phyloP scores from a whole-genome alignment of 495 filamentous ascomycete genomes.

The Talaromyces borbonicus region DNA sequence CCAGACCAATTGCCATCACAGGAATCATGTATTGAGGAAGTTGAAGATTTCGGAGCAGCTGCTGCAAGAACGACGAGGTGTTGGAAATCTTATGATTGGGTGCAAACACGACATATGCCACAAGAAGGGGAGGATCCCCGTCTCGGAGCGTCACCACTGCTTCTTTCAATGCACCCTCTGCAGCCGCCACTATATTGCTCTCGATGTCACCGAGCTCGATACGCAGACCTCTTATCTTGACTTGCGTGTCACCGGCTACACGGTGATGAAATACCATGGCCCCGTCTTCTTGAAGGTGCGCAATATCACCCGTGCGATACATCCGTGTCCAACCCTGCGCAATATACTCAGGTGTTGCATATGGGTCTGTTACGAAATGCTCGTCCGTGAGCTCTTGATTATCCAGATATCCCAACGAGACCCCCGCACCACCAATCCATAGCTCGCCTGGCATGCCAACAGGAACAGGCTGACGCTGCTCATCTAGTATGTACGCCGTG shows the following conservation, averaged over 20 bases:
- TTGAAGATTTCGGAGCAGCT: conserved; percentile 14
- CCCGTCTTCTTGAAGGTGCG: conserved; percentile 17
- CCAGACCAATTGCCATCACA: conserved; percentile 15
- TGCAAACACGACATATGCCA: conserved; percentile 11
- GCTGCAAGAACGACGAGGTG: conserved; percentile 12
- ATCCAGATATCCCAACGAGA: conserved; percentile 32
- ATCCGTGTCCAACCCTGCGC: conserved; percentile 20
- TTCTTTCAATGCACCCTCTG: conserved; percentile 13
- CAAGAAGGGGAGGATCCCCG: conserved; percentile 11
- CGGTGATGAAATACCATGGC: conserved; percentile 18
- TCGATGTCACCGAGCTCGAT: conserved; percentile 40
- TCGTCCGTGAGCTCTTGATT: conserved; percentile 25
- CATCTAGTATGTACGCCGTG: conserved; percentile 38
- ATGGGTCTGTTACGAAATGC: conserved; percentile 25
- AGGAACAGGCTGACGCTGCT: conserved; percentile 26
- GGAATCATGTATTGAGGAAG: conserved; percentile 34
- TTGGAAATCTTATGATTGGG: conserved; percentile 5
- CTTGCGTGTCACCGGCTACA: conserved; percentile 25
- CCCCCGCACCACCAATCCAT: conserved; percentile 30
- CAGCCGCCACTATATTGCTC: conserved; percentile 15
- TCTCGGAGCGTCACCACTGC: conserved; percentile 21
- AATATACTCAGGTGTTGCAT: conserved; percentile 13
- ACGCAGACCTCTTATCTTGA: conserved; percentile 39
- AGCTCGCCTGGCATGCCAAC: conserved; percentile 37
- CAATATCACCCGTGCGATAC: conserved; percentile 17